Conservation (phyloP, 495 filamentous ascomycete genomes). For the Lasiosphaeriaceae sp. region DNA sequence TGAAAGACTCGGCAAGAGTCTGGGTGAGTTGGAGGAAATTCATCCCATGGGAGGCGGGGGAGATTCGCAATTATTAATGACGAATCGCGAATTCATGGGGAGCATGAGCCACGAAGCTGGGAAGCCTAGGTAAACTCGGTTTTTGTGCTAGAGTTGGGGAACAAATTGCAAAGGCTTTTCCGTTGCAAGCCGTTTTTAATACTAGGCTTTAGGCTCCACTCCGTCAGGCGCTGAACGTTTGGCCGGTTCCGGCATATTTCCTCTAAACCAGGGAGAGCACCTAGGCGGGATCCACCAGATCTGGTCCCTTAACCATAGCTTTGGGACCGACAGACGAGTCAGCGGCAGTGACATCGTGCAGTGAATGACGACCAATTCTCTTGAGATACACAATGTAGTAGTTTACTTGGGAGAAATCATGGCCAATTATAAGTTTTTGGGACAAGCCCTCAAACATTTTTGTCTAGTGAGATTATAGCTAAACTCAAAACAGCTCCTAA, state of each 20-base stretch:
- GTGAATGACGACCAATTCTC: too few relatives aligned
- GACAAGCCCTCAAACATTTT: too few relatives aligned
- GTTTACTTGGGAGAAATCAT: too few relatives aligned
- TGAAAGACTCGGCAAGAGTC: constrained; percentile 58
- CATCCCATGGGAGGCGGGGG: constrained; percentile 30
- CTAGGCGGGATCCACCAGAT: neutral
- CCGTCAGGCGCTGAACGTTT: constrained; percentile 7
- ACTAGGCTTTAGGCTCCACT: neutral
- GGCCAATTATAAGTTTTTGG: too few relatives aligned
- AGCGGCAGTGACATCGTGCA: too few relatives aligned
- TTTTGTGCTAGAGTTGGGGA: constrained; percentile 1
- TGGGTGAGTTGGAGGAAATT: constrained; percentile 38
- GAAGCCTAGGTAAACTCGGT: constrained; percentile 10
- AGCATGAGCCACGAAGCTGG: neutral
- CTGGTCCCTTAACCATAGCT: too few relatives aligned
- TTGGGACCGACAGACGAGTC: too few relatives aligned
- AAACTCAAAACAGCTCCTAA: too few relatives aligned
- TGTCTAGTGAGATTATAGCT: too few relatives aligned
- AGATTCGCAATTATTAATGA: constrained; percentile 11
- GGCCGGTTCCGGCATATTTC: constrained; percentile 10
- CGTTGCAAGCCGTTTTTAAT: constrained; percentile 5
- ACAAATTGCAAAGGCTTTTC: constrained; percentile 14
- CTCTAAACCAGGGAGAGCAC: too few relatives aligned
- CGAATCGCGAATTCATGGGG: neutral
- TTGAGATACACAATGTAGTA: too few relatives aligned